Base-by-base conservation (phyloP, 495 filamentous ascomycete species). In the Pyrenula massariospora region DNA sequence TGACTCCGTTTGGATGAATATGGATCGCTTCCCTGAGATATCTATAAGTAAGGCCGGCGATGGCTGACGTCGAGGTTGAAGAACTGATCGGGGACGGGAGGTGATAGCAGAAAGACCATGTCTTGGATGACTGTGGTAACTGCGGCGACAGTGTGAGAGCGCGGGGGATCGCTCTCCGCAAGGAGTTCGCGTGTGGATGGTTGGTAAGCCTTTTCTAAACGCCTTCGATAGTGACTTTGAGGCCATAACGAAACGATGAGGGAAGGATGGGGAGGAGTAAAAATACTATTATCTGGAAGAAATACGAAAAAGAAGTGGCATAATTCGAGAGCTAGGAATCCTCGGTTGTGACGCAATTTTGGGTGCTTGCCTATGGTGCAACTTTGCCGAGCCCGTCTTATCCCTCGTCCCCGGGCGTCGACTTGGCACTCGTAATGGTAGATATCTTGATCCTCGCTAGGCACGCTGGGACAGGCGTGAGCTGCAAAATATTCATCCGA, bases 1-100 rank as follows among this genome's bases (percentile, higher is more conserved):
- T 52, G 75, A 79, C 57, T 95, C 93, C 1, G 93, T 98, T 73
- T 96, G 93, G 60, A 98, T 98, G 75, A 96, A 98, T 66, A 97
- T 92, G 12, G 84, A 89, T 36, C 93, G 87, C 58, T 73, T 76
- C 56, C 77, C 69, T 15, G 3, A 42, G 8, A 42, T 15, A 42
- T 42, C 5, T 42, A 15, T 8, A 42, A 15, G 8, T 8, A 15
- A 5, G 36, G 59, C 55, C 2, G 62, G 56, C 0, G 65, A 63
- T 20, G 73, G 71, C 57, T 76, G 75, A 54, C 77, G 74, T 31
- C 71, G 58, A n/a, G 73, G 72, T 36, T 67, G 74, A 63, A 79
- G 60, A 22, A 68, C 73, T 15, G 77, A 77, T 60, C 77, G 68
- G 54, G 63, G 71, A 59, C 68, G 70, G 24, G 68, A 62, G 58